Evolutionary conservation across 345 rosid species (phyloP).

Genomic region (Leavenworthia alabamica): DNA sequence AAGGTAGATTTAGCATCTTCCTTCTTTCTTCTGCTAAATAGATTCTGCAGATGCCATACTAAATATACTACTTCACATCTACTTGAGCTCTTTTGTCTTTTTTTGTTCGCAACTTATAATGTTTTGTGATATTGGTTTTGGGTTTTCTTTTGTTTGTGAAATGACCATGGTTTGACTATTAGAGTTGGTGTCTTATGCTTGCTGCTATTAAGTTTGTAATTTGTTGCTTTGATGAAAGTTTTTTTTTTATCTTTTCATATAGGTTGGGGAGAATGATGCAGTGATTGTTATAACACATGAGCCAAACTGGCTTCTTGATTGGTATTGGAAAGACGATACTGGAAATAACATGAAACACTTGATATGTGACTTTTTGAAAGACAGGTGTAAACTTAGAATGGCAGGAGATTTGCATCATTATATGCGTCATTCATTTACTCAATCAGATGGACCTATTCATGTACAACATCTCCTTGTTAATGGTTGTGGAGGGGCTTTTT

Average conservation of each 20-base stretch:
- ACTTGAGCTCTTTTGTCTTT: conserved; percentile 3
- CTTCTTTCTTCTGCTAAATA: background rate
- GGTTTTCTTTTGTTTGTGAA: background rate
- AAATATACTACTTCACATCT: background rate
- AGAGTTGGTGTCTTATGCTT: background rate
- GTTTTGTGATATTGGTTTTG: background rate
- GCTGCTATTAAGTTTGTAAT: background rate
- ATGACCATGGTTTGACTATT: background rate
- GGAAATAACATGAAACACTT: conserved; percentile 70
- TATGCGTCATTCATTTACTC: conserved; percentile 81
- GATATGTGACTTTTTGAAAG: conserved; percentile 65
- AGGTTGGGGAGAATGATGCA: conserved; percentile 72
- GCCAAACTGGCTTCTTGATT: conserved; percentile 93
- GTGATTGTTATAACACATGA: conserved; percentile 86
- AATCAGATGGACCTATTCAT: conserved; percentile 53
- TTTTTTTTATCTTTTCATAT: conserved; percentile 7
- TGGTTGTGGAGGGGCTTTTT: conserved; percentile 92
- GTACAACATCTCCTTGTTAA: conserved; percentile 85
- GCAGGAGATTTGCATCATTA: conserved; percentile 97
- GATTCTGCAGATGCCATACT: background rate
- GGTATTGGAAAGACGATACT: conserved; percentile 63
- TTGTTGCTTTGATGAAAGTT: background rate
- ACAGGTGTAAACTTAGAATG: conserved; percentile 78
- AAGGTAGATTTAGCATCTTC: conserved; percentile 44
- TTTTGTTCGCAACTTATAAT: background rate